Percentiles rank a stretch among this genome's conserved stretches.
Conservation (phyloP, 2,329 filamentous ascomycete genomes). For the Didymella arachidicola region DNA sequence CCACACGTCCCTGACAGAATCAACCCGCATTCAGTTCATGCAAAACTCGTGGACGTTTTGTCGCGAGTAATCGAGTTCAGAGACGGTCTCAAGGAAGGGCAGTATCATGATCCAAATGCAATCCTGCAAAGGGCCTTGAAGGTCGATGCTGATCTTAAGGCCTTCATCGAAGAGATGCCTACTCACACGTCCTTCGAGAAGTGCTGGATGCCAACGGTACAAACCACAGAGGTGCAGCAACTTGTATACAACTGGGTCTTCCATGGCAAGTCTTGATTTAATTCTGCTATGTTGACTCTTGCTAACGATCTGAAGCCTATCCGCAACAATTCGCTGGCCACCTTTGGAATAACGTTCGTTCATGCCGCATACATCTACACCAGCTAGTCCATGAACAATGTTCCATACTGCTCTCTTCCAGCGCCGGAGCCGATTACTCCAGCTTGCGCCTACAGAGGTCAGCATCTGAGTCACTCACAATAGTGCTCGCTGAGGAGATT, state of each 20-base stretch:
- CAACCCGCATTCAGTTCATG: slow-evolving; percentile 21
- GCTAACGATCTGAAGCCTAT: slow-evolving; percentile 25
- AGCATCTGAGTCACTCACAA: slow-evolving; percentile 24
- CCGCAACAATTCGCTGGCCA: slow-evolving; percentile 32
- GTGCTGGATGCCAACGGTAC: slow-evolving; percentile 14
- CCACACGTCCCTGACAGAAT: slow-evolving; percentile 15
- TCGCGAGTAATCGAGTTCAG: slow-evolving; percentile 29
- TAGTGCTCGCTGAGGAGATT: slow-evolving; percentile 30
- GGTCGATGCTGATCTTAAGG: slow-evolving; percentile 26
- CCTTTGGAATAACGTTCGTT: slow-evolving; percentile 39
- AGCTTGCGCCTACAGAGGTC: slow-evolving; percentile 16
- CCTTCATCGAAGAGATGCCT: slow-evolving; percentile 29
- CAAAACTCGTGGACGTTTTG: slow-evolving; percentile 30
- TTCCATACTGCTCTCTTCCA: slow-evolving; percentile 7
- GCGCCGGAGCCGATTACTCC: neutral
- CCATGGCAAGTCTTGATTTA: slow-evolving; percentile 21
- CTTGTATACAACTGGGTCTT: slow-evolving; percentile 33
- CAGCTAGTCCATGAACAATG: slow-evolving; percentile 33
- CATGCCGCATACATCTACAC: slow-evolving; percentile 35
- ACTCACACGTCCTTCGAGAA: slow-evolving; percentile 20
- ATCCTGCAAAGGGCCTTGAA: slow-evolving; percentile 25
- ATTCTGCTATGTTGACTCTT: neutral
- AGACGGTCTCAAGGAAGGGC: slow-evolving; percentile 14
- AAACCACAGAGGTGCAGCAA: slow-evolving; percentile 15
- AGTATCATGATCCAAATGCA: slow-evolving; percentile 4